phyloP scores from a whole-genome alignment of 768 basidiomycete genomes.

The Amanita polypyramis region DNA sequence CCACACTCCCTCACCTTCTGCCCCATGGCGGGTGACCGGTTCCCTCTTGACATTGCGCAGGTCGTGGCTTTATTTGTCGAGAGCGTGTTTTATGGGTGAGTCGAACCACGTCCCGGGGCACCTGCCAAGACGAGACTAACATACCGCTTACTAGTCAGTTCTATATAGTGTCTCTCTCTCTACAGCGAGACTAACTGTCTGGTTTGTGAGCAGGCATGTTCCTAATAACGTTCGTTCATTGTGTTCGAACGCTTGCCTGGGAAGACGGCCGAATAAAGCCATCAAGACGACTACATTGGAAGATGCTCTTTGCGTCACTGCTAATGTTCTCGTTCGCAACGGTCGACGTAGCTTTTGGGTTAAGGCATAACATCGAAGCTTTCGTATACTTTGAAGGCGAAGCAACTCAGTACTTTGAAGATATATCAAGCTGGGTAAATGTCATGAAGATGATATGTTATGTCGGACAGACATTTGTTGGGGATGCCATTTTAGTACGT shows the following conservation, averaged over 20 bases:
- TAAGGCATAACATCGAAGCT: conserved; percentile 30
- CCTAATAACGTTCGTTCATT: conserved; percentile 25
- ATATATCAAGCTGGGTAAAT: conserved; percentile 28
- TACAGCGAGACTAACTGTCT: neutral
- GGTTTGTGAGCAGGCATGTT: conserved; percentile 20
- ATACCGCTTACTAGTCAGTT: neutral
- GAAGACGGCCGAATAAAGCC: conserved; percentile 19
- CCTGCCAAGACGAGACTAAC: too few species aligned
- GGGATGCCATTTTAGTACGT: conserved; percentile 31
- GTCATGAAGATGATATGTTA: conserved; percentile 32
- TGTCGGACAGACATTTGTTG: conserved; percentile 31
- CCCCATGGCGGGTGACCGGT: conserved; percentile 8
- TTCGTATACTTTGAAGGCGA: conserved; percentile 26
- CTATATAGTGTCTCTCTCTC: neutral
- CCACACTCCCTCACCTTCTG: neutral
- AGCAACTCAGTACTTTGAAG: conserved; percentile 22
- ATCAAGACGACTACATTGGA: conserved; percentile 17
- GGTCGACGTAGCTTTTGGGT: conserved; percentile 29
- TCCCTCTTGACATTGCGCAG: conserved; percentile 26
- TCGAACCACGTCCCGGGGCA: neutral
- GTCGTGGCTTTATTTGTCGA: conserved; percentile 31
- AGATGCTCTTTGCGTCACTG: conserved; percentile 25
- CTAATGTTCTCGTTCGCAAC: conserved; percentile 30
- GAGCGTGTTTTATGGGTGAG: conserved; percentile 27
- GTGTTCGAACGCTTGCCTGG: conserved; percentile 24